Conservation (phyloP, 805 yeast species). For the Candida glaebosa region DNA sequence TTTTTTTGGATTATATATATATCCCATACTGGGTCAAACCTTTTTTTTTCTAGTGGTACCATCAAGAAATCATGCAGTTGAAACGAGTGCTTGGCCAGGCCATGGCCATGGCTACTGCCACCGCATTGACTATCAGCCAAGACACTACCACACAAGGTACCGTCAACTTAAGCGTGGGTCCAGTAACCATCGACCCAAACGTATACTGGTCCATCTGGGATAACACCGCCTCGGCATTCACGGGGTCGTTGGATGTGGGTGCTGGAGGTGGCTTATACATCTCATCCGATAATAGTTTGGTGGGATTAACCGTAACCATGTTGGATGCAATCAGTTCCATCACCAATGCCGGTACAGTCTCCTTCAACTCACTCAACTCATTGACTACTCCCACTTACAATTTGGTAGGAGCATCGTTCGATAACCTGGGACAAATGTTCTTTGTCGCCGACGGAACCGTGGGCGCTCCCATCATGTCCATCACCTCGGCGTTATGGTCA, state of each 20-base stretch:
- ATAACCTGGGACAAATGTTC: slow-evolving; percentile 16
- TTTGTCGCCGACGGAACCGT: slow-evolving; percentile 11
- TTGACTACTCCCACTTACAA: slow-evolving; percentile 12
- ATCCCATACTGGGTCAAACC: no score
- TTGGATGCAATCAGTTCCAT: slow-evolving; percentile 10
- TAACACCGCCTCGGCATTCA: slow-evolving; percentile 9
- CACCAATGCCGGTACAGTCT: slow-evolving; percentile 18
- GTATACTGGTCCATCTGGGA: slow-evolving; percentile 17
- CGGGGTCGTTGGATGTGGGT: slow-evolving; percentile 10
- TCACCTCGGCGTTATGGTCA: slow-evolving; percentile 9
- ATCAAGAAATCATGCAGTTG: slow-evolving; percentile 7
- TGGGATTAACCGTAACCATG: slow-evolving; percentile 13
- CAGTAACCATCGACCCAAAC: slow-evolving; percentile 9
- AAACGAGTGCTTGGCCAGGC: slow-evolving; percentile 5
- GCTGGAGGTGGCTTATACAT: slow-evolving; percentile 16
- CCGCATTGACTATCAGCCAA: slow-evolving; percentile 1
- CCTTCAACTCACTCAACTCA: slow-evolving; percentile 14
- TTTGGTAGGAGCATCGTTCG: slow-evolving; percentile 10
- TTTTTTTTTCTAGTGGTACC: no score
- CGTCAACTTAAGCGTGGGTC: slow-evolving; percentile 6
- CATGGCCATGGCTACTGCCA: slow-evolving; percentile 1
- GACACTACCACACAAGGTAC: slow-evolving; percentile 2
- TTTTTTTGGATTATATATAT: no score
- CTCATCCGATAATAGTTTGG: slow-evolving; percentile 8
- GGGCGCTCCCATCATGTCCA: slow-evolving; percentile 11